Evolutionary conservation across 1,139 yeast species (phyloP).

Genomic region (Hanseniaspora gamundiae): DNA sequence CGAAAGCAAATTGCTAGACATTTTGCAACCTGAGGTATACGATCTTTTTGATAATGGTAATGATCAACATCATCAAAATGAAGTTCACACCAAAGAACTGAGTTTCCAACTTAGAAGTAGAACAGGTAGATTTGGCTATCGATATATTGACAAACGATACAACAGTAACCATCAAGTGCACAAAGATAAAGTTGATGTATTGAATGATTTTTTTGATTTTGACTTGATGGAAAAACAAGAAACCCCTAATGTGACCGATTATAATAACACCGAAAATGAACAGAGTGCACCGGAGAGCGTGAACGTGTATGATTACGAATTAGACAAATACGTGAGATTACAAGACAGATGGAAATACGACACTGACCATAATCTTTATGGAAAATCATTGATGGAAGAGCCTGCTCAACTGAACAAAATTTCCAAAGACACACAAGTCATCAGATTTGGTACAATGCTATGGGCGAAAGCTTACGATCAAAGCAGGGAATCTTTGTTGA

Average conservation of each 20-base stretch:
- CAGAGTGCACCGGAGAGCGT: slow-evolving; percentile 2
- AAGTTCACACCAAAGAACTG: slow-evolving; percentile 33
- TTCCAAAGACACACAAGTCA: slow-evolving; percentile 76
- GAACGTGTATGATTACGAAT: slow-evolving; percentile 45
- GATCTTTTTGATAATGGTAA: slow-evolving; percentile 10
- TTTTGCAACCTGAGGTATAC: slow-evolving; percentile 8
- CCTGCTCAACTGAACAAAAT: slow-evolving; percentile 69
- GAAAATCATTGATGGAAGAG: slow-evolving; percentile 45
- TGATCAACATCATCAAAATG: slow-evolving; percentile 4
- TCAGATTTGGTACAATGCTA: slow-evolving; percentile 85
- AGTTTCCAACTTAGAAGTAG: slow-evolving; percentile 61
- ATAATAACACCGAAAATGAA: neutral
- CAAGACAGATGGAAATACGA: slow-evolving; percentile 72
- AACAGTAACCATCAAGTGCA: slow-evolving; percentile 24
- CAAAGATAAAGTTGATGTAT: slow-evolving; percentile 12
- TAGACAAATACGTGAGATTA: slow-evolving; percentile 42
- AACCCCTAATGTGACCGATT: slow-evolving; percentile 13
- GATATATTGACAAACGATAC: slow-evolving; percentile 56
- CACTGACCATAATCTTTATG: slow-evolving; percentile 43
- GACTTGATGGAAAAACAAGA: slow-evolving; percentile 22
- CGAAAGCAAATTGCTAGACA: slow-evolving; percentile 19
- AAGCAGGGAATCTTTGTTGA: slow-evolving; percentile 33
- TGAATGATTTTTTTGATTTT: slow-evolving; percentile 19
- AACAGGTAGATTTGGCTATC: slow-evolving; percentile 57
- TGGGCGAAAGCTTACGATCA: slow-evolving; percentile 76